phyloP scores from a whole-genome alignment of 2,329 filamentous ascomycete species.

The Penicillium sp. region DNA sequence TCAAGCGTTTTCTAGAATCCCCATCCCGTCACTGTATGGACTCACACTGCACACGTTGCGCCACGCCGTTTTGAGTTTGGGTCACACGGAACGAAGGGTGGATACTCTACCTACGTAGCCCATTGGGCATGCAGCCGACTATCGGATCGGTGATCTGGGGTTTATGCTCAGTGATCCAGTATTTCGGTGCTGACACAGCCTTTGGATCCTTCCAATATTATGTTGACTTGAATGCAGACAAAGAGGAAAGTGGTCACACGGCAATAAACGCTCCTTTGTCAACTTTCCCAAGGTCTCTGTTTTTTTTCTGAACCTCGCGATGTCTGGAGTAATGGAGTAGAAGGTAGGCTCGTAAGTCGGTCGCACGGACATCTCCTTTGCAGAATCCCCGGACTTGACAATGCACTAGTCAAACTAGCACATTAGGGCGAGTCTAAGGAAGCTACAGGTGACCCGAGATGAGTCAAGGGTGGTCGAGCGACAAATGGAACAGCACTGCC shows the following conservation, averaged over 20 bases:
- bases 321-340: neutral
- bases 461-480: constrained; percentile 15
- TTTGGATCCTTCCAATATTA: neutral
- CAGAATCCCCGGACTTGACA: constrained; percentile 25
- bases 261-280: neutral
- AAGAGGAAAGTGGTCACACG: neutral
- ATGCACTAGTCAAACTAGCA: constrained; percentile 17
- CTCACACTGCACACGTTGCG: constrained; percentile 18
- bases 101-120: neutral
- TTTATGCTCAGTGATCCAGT: constrained; percentile 4
- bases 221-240: neutral
- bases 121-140: constrained; percentile 11
- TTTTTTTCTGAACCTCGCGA: neutral
- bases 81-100: constrained; percentile 14
- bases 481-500: constrained; percentile 21
- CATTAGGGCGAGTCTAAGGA: constrained; percentile 20
- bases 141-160: constrained; percentile 9
- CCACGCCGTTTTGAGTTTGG: constrained; percentile 24
- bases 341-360: neutral
- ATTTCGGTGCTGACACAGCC: neutral
- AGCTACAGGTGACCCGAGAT: constrained; percentile 27
- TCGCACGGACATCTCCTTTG: constrained; percentile 28
- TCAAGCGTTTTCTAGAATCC: constrained; percentile 19
- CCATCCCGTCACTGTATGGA: constrained; percentile 1
- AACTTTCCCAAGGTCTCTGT: neutral